Evolutionary conservation across 192 early-diverging fungal species (phyloP), one percentile per base, ranked within the genome.

Genomic region (Mortierella alpina): DNA sequence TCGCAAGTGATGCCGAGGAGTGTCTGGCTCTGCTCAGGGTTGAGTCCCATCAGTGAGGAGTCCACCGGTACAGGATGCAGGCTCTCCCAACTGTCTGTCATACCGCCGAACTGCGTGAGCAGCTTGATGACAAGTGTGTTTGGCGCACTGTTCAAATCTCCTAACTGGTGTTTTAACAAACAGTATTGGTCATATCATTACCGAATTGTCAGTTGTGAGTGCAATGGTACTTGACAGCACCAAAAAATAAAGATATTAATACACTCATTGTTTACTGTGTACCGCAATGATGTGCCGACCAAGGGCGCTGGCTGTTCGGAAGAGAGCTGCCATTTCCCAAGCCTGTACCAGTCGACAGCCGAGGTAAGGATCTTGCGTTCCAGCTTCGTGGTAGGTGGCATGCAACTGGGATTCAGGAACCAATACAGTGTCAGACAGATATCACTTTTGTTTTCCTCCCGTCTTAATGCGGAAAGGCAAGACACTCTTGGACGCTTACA

Each of bases 261-360:
- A 49, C 42, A 2, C 14, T 41, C 22, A 39, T 63, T 63, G 58
- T 61, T 62, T 18, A 67, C 63, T 63, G 31, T 31, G 31, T 84
- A 90, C 88, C 13, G 83, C 82, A 57, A 90, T 75, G 44, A 88
- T 80, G 66, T 85, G 85, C 54, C 87, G 69, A 7, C 87, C 87
- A 31, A 84, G 75, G 12, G 81, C 68, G 5, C 71, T 66, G 0
- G 88, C 80, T 1, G 52, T 40, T 57, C 82, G 83, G 15, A 90
- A 20, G 23, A 86, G 53, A 8, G 71, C 75, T 0, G 83, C 65
- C 31, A 86, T 58, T 40, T 90, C 87, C 88, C 87, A 90, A 5
- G 76, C 85, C 70, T 90, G 83, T 2, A 82, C 66, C 6, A 88
- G 55, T 20, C 87, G 75, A 54, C 80, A 82, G 1, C 79, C 87